Evolutionary conservation across 2,329 filamentous ascomycete species (phyloP).

Genomic region (Ophiosphaerella narmari): DNA sequence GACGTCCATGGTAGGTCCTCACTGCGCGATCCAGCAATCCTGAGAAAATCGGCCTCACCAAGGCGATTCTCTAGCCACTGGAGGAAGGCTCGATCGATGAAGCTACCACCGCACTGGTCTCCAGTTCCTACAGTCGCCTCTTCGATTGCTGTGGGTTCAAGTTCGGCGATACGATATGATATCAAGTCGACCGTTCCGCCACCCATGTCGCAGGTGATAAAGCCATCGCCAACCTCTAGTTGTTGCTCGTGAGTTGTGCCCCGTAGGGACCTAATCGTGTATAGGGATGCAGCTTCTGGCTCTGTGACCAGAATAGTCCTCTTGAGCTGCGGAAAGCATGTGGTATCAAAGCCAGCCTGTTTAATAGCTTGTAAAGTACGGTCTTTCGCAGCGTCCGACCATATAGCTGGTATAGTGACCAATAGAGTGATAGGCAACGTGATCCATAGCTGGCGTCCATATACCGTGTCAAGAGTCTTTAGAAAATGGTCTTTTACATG

Average conservation of each 20-base stretch:
- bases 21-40: slow-evolving; percentile 14
- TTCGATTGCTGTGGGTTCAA: slow-evolving; percentile 11
- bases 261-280: slow-evolving; percentile 16
- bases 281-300: slow-evolving; percentile 28
- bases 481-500: slow-evolving; percentile 19
- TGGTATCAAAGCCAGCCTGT: slow-evolving; percentile 17
- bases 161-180: slow-evolving; percentile 14
- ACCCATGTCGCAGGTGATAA: slow-evolving; percentile 29
- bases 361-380: slow-evolving; percentile 15
- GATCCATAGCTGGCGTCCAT: slow-evolving; percentile 15
- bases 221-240: slow-evolving; percentile 14
- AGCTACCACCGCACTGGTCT: slow-evolving; percentile 26
- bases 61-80: slow-evolving; percentile 18
- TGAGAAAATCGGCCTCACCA: slow-evolving; percentile 16
- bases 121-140: slow-evolving; percentile 23
- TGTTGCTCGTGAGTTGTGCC: slow-evolving; percentile 5
- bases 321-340: slow-evolving; percentile 6
- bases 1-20: slow-evolving; percentile 7
- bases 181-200: slow-evolving; percentile 30
- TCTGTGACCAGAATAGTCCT: slow-evolving; percentile 9
- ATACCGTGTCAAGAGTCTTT: slow-evolving; percentile 20
- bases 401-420: slow-evolving; percentile 23
- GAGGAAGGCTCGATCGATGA: slow-evolving; percentile 22
- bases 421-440: slow-evolving; percentile 17
- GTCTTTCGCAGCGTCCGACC: slow-evolving; percentile 24